These are phyloP conservation scores for Nigrospora oryzae DNA, from an alignment of 2,329 filamentous ascomycete species.

Conservation along the genomic window DNA sequence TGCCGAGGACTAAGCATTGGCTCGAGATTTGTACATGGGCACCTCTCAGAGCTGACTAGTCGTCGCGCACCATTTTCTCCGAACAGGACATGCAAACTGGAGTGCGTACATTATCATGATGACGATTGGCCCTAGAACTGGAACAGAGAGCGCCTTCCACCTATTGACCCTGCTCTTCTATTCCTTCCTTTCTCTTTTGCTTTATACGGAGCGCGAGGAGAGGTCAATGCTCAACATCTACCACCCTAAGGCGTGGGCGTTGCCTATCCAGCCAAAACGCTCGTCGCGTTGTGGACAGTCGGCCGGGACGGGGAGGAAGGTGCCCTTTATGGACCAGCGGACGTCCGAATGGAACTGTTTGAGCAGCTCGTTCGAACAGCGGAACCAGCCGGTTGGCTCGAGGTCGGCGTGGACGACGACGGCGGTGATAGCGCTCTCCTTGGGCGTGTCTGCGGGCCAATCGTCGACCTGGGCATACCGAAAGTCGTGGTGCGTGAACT, in stretches of 20 bases:
- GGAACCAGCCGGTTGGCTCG: constrained; percentile 33
- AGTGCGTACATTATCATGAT: too few relatives aligned
- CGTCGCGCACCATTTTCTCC: too few relatives aligned
- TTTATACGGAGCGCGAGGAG: too few relatives aligned
- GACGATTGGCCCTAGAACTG: too few relatives aligned
- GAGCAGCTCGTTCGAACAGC: constrained; percentile 38
- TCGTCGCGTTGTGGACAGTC: constrained; percentile 38
- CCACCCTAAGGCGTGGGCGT: constrained; percentile 31
- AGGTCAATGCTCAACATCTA: too few relatives aligned
- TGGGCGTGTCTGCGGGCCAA: constrained; percentile 14
- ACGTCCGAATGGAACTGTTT: constrained; percentile 46
- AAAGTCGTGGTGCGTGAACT: constrained; percentile 39
- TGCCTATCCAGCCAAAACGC: constrained; percentile 36
- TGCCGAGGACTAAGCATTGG: background rate
- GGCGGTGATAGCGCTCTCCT: constrained; percentile 2
- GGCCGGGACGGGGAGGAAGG: constrained; percentile 46
- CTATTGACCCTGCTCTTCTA: too few relatives aligned
- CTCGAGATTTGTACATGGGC: too few relatives aligned
- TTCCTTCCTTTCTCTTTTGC: too few relatives aligned
- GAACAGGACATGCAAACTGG: too few relatives aligned
- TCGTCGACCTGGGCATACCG: constrained; percentile 32
- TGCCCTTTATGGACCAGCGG: constrained; percentile 45
- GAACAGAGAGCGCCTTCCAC: too few relatives aligned
- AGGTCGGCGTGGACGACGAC: constrained; percentile 13
- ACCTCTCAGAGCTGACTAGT: too few relatives aligned